Base-by-base conservation (phyloP, 495 filamentous ascomycete genomes). In the Saxophila tyrrhenica region DNA sequence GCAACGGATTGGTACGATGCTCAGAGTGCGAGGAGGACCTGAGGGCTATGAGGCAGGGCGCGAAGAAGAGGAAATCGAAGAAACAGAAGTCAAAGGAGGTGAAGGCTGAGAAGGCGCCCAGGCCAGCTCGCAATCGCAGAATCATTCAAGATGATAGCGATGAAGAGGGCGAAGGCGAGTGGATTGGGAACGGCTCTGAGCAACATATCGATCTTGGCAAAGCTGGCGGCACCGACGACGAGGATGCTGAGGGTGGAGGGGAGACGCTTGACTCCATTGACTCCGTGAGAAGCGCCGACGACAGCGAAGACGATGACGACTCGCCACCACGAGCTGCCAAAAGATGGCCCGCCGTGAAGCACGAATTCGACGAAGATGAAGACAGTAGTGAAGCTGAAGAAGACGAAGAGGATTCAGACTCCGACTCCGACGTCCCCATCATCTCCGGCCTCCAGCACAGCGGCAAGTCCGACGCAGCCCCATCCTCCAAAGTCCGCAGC, bases 401-500 rank as follows among this genome's bases (percentile, higher is more conserved):
- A 17, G 49, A 51, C 17, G 57, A 56, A 11, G 61, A 63, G 2
- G 61, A 59, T 24, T 38, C 32, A 19, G 61, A 65, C 20, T 60
- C 62, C 22, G 23, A 44, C 32, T 51, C 52, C 19, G 15, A 32
- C 25, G 25, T 32, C 43, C 5, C n/a, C 17, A 29, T 44, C 1
- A 3, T 52, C 39, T 21, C 39, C 25, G 35, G 29, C 13, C 22
- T 42, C 8, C 21, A 19, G 11, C 24, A 5, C 10, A 45, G 25
- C 43, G 9, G 42, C 39, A 57, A 56, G 49, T 70, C 67, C 25
- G 67, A 69, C 42, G 67, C 78, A 25, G 73, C 82, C 13, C 78
- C 82, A 2, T 98, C 92, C 1, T 88, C 92, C 55, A 98, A 98
- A 72, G 94, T 96, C 63, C 82, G 81, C 48, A 81, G 87, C 51